phyloP scores from a whole-genome alignment of 164 flowering plant genomes.

The Paratinospora sagittata region DNA sequence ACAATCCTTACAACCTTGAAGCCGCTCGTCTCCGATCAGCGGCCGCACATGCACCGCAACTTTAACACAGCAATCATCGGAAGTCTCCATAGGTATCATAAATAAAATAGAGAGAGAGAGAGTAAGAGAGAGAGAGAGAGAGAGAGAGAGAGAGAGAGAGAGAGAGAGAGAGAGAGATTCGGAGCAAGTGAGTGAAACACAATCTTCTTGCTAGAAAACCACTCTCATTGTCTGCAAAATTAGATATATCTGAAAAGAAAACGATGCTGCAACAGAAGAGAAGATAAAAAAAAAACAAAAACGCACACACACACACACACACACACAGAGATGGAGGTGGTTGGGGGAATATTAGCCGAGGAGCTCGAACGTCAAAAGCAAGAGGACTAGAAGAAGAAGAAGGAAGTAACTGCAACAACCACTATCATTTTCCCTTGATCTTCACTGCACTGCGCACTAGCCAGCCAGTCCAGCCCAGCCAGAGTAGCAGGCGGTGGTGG shows the following conservation, averaged over 20 bases:
- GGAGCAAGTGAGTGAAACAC: slow-evolving; percentile 6
- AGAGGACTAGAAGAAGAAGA: too few species aligned
- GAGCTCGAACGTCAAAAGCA: too few species aligned
- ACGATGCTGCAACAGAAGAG: background rate
- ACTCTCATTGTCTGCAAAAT: slow-evolving; percentile 16
- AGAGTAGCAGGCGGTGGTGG: slow-evolving; percentile 2
- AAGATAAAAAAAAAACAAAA: slow-evolving; percentile 1
- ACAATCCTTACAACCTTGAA: slow-evolving; percentile 94
- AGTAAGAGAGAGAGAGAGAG: too few species aligned
- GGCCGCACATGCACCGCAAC: slow-evolving; percentile 93
- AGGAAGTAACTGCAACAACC: slow-evolving; percentile 38
- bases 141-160: slow-evolving; percentile 13
- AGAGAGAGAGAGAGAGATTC: slow-evolving; percentile 5
- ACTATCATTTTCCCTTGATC: slow-evolving; percentile 59
- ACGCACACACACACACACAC: background rate
- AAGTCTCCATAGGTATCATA: slow-evolving; percentile 20
- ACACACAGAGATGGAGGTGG: slow-evolving; percentile 30
- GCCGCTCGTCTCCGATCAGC: slow-evolving; percentile 75
- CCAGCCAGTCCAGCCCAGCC: slow-evolving; percentile 10
- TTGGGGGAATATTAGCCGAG: slow-evolving; percentile 21
- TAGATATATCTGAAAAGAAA: background rate
- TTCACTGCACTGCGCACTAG: slow-evolving; percentile 38
- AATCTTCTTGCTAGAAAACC: slow-evolving; percentile 1
- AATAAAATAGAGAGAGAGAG: too few species aligned
- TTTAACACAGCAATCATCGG: slow-evolving; percentile 88